Evolutionary conservation across 352 stramenopile species (phyloP).

Genomic region (Phytophthora colocasiae): DNA sequence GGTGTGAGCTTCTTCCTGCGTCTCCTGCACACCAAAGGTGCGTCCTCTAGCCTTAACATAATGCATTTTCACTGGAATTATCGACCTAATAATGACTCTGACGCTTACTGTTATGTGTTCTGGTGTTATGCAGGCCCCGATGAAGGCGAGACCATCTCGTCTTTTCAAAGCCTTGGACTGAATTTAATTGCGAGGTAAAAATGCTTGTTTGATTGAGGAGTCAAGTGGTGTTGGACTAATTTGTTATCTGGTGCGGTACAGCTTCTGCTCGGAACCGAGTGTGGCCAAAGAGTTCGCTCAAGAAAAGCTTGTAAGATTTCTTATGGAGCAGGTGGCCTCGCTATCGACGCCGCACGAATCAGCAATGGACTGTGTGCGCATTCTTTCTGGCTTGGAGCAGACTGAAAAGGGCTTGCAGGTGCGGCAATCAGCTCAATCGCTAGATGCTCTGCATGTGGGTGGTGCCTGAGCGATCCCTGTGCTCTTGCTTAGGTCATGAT

Average conservation of each 20-base stretch:
- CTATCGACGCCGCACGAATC: conserved; percentile 32
- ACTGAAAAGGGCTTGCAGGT: conserved; percentile 61
- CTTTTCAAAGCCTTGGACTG: conserved; percentile 79
- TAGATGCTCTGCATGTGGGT: conserved; percentile 30
- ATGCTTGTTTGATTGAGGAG: too few relatives aligned
- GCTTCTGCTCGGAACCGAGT: conserved; percentile 66
- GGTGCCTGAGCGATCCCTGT: conserved; percentile 26
- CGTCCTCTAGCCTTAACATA: background rate
- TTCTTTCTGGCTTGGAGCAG: conserved; percentile 50
- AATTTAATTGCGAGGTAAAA: conserved; percentile 82
- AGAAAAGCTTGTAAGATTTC: conserved; percentile 65
- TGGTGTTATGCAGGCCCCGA: conserved; percentile 43
- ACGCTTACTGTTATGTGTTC: background rate
- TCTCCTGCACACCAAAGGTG: conserved; percentile 80
- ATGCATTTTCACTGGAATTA: background rate
- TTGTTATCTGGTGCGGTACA: conserved; percentile 15
- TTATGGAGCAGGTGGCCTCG: conserved; percentile 58
- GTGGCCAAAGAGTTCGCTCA: conserved; percentile 67
- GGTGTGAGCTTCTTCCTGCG: conserved; percentile 80
- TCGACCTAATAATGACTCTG: background rate
- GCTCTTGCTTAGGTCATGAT: conserved; percentile 50
- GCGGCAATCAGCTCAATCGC: conserved; percentile 17
- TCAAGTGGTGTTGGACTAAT: too few relatives aligned
- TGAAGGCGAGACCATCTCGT: conserved; percentile 58
- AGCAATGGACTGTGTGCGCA: conserved; percentile 59